A percentile compares a stretch with the other conserved stretches of the same genome.
These are phyloP conservation scores for Coemansia sp. DNA, from an alignment of 192 early-diverging fungal species.

Conservation along the genomic window DNA sequence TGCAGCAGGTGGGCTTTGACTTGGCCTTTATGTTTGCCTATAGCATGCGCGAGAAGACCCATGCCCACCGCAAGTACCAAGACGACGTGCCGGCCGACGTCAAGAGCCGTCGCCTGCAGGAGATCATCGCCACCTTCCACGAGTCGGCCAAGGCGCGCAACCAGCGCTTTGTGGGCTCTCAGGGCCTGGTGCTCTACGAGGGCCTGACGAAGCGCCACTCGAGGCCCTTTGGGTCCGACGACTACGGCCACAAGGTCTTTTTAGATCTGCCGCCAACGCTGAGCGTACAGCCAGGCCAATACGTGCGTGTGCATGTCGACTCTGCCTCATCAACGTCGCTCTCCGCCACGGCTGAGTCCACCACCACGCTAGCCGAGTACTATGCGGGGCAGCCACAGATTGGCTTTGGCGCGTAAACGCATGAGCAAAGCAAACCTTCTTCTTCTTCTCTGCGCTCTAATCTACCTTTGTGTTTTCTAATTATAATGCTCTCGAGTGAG, in stretches of 20 bases:
- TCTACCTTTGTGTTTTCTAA: background rate
- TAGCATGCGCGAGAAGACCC: constrained; percentile 72
- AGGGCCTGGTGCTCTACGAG: constrained; percentile 60
- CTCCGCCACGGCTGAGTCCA: constrained; percentile 23
- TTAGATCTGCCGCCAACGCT: constrained; percentile 33
- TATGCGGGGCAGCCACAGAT: constrained; percentile 26
- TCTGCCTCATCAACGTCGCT: constrained; percentile 46
- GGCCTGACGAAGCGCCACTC: constrained; percentile 44
- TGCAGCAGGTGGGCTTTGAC: constrained; percentile 68
- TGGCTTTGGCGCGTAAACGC: background rate
- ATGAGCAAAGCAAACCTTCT: no score
- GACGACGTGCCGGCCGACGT: constrained; percentile 68
- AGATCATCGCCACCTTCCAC: constrained; percentile 70
- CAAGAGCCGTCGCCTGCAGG: constrained; percentile 60
- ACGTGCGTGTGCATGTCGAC: constrained; percentile 37
- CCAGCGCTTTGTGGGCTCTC: constrained; percentile 51
- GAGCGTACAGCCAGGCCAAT: constrained; percentile 30
- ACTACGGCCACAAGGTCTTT: constrained; percentile 69
- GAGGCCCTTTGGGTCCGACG: constrained; percentile 59
- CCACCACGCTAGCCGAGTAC: constrained; percentile 32
- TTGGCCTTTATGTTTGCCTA: constrained; percentile 81
- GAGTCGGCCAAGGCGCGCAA: constrained; percentile 54
- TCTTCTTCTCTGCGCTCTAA: background rate
- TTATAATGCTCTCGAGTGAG: constrained; percentile 29
- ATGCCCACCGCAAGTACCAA: constrained; percentile 63